These are phyloP conservation scores for Pyrus communis DNA, from an alignment of 306 rosid species.

Conservation along the genomic window DNA sequence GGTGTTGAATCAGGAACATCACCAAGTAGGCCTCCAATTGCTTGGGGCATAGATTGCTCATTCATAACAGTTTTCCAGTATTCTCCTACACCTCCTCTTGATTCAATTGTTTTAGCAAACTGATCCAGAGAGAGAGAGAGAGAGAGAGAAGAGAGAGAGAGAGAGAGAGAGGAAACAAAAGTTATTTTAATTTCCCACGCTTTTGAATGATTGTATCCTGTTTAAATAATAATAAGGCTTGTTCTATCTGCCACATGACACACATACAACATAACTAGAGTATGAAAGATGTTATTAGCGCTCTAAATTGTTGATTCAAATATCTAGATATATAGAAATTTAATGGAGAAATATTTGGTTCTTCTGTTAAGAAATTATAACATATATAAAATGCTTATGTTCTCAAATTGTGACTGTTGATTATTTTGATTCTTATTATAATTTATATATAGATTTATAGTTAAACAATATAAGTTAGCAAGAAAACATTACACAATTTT, in stretches of 20 bases:
- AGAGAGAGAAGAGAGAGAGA: background rate
- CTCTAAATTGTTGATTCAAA: too few relatives aligned
- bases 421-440: too few relatives aligned
- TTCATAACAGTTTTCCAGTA: background rate
- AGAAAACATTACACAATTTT: too few relatives aligned
- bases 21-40: constrained; percentile 8
- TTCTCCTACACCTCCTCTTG: constrained; percentile 4
- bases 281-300: too few relatives aligned
- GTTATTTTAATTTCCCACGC: background rate
- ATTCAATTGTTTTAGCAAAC: background rate
- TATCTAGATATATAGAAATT: too few relatives aligned
- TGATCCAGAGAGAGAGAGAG: background rate
- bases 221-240: too few relatives aligned
- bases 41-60: constrained; percentile 9
- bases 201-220: background rate
- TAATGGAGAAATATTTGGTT: too few relatives aligned
- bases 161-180: background rate
- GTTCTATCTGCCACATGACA: too few relatives aligned
- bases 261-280: too few relatives aligned
- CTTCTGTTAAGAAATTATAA: too few relatives aligned
- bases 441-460: too few relatives aligned
- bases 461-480: background rate
- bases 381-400: too few relatives aligned
- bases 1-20: background rate
- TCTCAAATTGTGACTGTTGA: background rate